These are phyloP conservation scores for Panaeolus papilionaceus DNA, from an alignment of 768 basidiomycete genomes.

Conservation along the genomic window DNA sequence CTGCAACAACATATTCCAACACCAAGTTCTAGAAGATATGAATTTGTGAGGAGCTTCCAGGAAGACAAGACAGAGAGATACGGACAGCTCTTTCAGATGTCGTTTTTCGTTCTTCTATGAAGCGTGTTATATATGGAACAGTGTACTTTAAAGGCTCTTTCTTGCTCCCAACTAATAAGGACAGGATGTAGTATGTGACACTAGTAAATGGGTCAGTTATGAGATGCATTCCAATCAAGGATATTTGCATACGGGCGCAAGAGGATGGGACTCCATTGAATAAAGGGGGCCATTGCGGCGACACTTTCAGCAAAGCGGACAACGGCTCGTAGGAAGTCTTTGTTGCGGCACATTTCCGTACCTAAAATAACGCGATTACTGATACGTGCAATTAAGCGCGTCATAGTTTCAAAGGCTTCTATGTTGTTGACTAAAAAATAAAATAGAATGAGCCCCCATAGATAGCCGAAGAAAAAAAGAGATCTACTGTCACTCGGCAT, in stretches of 20 bases:
- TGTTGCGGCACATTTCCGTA: conserved; percentile 40
- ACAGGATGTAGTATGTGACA: conserved; percentile 38
- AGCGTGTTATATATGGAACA: conserved; percentile 36
- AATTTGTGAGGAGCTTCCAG: conserved; percentile 10
- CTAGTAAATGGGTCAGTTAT: conserved; percentile 24
- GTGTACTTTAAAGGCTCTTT: conserved; percentile 35
- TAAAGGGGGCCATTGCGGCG: conserved; percentile 40
- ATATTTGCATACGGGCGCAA: conserved; percentile 36
- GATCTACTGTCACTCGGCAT: conserved; percentile 23
- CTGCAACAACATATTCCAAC: conserved; percentile 37
- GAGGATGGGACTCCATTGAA: conserved; percentile 38
- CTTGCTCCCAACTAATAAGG: conserved; percentile 41
- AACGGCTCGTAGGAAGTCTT: conserved; percentile 39
- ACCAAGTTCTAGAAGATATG: conserved; percentile 29
- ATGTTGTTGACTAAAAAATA: conserved; percentile 26
- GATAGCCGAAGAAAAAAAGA: background rate
- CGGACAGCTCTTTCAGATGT: conserved; percentile 35
- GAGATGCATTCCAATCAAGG: background rate
- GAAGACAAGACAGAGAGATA: background rate
- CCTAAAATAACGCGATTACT: conserved; percentile 47
- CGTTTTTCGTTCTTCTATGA: conserved; percentile 30
- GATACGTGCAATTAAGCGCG: conserved; percentile 42
- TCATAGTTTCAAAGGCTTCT: conserved; percentile 42
- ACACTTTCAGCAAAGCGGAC: conserved; percentile 42
- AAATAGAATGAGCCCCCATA: background rate